Evolutionary conservation across 1,284 basidiomycete species (phyloP).

Genomic region (Gomphus bonarii): DNA sequence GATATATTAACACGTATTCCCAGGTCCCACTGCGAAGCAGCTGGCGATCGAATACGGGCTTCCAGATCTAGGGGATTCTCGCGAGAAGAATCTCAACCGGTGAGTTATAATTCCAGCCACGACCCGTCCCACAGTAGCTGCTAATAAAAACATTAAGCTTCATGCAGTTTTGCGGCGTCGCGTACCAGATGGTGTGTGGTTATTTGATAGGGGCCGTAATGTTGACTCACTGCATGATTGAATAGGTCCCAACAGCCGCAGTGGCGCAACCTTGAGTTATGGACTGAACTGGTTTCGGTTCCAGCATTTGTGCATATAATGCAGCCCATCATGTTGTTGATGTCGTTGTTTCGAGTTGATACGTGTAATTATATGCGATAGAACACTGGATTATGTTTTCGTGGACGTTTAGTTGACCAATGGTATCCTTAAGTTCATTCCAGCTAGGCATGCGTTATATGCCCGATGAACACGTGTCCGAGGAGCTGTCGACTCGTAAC

Average conservation of each 20-base stretch:
- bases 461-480: neutral
- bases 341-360: neutral
- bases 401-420: neutral
- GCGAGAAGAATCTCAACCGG: conserved; percentile 36
- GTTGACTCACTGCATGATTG: neutral
- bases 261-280: conserved; percentile 5
- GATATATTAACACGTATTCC: neutral
- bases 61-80: conserved; percentile 15
- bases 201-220: neutral
- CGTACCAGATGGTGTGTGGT: conserved; percentile 29
- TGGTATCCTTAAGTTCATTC: neutral
- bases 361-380: conserved; percentile 1
- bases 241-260: conserved; percentile 9
- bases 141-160: conserved; percentile 17
- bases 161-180: conserved; percentile 40
- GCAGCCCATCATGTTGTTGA: neutral
- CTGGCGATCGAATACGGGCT: conserved; percentile 37
- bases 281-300: neutral
- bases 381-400: neutral
- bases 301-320: neutral
- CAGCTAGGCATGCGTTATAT: neutral
- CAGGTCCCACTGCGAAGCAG: conserved; percentile 26
- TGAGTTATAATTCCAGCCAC: neutral
- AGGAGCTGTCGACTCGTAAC: neutral
- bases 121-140: too few relatives aligned